Evolutionary conservation across 2,329 filamentous ascomycete genomes (phyloP), one percentile per base, ranked within the genome.

Genomic region (Fusarium sp.): DNA sequence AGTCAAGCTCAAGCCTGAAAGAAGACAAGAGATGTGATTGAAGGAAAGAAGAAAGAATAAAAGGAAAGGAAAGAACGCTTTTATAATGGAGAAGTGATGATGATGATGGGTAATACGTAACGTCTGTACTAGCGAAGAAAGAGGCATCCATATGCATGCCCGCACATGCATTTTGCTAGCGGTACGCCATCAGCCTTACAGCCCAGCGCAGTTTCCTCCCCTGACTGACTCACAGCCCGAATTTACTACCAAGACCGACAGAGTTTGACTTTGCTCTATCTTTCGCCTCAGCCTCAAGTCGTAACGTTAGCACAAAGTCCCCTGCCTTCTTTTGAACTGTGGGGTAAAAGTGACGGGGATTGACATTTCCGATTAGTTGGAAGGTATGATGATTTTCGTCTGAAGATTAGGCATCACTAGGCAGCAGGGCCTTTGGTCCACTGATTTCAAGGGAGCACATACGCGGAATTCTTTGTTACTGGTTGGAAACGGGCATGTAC

Each of bases 181-280:
- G 55, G 41, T 20, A 22, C 13, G 34, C 61, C 48, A 57, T 66
- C 61, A 66, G 63, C 63, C 61, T 55, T 66, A 66, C 62, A 20
- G 47, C 47, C 51, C 46, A 46, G 30, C 22, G 30, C 9, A 37
- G 25, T 30, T 54, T 6, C 18, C 25, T 42, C 56, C 24, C 18
- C 40, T 29, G 58, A 44, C 49, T 69, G 67, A 69, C 49, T 69
- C 67, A 69, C 66, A 69, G 51, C 47, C 55, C 66, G 65, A 46
- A 32, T 16, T n/a, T 27, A 29, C 44, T 41, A 29, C 27, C 27
- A 29, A 29, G 27, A 29, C 27, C 5, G 32, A 11, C 18, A 41
- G 20, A 49, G 20, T 40, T 27, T 27, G 22, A 44, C 32, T 61
- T 20, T 51, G 29, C 37, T 42, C 20, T 14, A 14, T 7, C 45